Conservation (phyloP, 768 basidiomycete species). For the Lanmaoa rubissima region DNA sequence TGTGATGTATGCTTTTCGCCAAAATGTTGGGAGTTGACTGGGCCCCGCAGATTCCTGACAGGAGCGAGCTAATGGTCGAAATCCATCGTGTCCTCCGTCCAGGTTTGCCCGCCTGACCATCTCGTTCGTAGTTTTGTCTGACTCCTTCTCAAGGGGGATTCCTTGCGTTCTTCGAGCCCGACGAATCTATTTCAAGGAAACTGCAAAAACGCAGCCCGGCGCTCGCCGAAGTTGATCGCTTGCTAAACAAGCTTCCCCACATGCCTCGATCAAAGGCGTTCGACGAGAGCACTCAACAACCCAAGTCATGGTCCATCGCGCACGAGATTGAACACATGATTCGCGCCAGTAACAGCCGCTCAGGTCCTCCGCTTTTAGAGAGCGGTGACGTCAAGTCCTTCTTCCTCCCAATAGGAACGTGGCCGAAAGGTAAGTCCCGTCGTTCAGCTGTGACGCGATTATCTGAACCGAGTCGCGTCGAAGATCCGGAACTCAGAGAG, state of each 20-base stretch:
- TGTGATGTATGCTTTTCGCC: not conserved
- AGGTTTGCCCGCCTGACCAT: not conserved
- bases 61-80: not conserved
- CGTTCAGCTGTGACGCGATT: not conserved
- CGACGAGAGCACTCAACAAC: not conserved
- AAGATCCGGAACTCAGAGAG: constrained; percentile 2
- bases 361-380: not conserved
- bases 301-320: constrained; percentile 5
- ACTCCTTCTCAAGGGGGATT: not conserved
- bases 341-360: not conserved
- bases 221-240: constrained; percentile 4
- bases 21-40: not conserved
- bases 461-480: not conserved
- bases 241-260: constrained; percentile 1
- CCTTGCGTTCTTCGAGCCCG: constrained; percentile 1
- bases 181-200: not conserved
- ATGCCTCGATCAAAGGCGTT: constrained; percentile 1
- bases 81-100: constrained; percentile 6
- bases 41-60: not conserved
- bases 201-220: not conserved
- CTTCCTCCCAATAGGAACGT: constrained; percentile 5
- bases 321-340: not conserved
- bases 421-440: not conserved
- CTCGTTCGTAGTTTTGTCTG: not conserved
- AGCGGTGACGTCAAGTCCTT: not conserved